Evolutionary conservation across 306 rosid species (phyloP).

Genomic region (Ceratonia siliqua): DNA sequence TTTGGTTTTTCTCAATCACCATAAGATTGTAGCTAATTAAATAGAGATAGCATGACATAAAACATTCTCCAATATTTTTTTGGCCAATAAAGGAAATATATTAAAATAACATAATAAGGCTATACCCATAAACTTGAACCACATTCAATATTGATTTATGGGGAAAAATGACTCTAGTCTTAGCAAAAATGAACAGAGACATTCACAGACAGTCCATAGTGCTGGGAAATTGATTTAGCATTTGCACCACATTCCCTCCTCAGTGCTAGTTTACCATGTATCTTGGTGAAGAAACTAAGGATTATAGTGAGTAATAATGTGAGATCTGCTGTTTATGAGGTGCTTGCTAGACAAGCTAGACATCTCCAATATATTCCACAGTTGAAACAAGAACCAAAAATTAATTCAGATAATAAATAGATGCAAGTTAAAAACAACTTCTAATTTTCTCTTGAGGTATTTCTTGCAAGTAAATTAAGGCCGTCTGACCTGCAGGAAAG

Average conservation of each 20-base stretch:
- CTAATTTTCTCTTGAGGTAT: no score
- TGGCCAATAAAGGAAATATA: no score
- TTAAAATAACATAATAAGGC: no score
- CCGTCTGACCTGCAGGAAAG: no score
- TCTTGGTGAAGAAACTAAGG: not conserved
- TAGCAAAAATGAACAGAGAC: not conserved
- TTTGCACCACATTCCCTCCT: not conserved
- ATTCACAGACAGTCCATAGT: not conserved
- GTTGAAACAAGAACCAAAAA: not conserved
- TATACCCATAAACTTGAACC: no score
- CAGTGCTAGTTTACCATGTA: not conserved
- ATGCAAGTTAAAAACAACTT: no score
- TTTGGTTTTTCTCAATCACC: no score
- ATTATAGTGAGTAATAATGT: not conserved
- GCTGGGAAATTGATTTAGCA: not conserved
- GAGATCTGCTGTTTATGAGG: not conserved
- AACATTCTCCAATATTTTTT: no score
- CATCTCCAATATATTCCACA: not conserved
- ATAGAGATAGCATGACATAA: no score
- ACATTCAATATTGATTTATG: conserved; percentile 32
- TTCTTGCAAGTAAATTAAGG: no score
- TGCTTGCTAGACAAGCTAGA: not conserved
- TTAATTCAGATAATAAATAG: no score
- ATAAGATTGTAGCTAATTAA: no score
- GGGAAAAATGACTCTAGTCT: not conserved